Evolutionary conservation across 1,284 basidiomycete genomes (phyloP).

Genomic region (Bjerkandera adusta): DNA sequence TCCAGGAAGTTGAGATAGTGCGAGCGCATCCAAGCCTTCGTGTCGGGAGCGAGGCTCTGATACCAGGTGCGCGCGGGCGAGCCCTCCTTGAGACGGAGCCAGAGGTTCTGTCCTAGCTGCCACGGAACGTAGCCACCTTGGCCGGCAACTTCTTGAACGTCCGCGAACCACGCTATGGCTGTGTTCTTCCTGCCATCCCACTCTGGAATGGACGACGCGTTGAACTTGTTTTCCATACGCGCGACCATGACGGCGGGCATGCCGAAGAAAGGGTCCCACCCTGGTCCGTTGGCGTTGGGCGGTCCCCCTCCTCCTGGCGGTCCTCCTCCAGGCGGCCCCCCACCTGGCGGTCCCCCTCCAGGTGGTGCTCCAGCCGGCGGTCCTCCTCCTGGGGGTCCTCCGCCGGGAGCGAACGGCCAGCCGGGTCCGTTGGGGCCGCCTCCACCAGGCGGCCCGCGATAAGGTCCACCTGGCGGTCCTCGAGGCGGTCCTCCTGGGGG

Average conservation of each 20-base stretch:
- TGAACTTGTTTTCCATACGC: neutral
- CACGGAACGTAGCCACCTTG: neutral
- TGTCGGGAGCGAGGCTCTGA: neutral
- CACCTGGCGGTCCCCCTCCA: neutral
- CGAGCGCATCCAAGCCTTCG: neutral
- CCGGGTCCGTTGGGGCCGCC: neutral
- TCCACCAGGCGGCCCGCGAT: neutral
- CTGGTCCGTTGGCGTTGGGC: neutral
- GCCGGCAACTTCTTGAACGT: neutral
- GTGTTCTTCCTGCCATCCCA: neutral
- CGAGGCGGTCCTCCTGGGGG: neutral
- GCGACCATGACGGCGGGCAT: neutral
- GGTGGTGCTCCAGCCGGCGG: neutral
- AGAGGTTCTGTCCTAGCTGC: neutral
- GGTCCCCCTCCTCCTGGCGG: neutral
- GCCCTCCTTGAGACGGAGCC: neutral
- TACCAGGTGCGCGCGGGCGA: neutral
- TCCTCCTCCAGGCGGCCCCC: neutral
- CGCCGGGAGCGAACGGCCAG: no score
- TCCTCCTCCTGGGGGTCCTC: constrained; percentile 1
- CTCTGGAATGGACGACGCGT: neutral
- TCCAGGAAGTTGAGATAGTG: neutral
- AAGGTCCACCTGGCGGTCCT: no score
- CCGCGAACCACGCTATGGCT: neutral
- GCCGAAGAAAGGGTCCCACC: neutral